phyloP scores from a whole-genome alignment of 305 asterid species.

The Ilex paraguariensis region DNA sequence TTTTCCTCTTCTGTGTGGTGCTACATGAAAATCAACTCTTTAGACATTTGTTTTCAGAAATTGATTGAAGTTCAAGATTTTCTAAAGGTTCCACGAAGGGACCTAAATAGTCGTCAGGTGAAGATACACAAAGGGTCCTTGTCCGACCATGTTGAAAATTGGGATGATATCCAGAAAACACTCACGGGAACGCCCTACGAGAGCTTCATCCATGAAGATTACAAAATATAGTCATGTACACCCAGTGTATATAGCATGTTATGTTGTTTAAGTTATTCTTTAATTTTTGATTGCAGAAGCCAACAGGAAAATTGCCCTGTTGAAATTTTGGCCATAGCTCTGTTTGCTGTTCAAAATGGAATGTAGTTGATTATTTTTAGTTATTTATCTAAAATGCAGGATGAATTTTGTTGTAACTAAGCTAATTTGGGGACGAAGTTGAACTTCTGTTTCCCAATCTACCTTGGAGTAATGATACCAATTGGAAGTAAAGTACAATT shows the following conservation, averaged over 20 bases:
- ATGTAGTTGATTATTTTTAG: too few species aligned
- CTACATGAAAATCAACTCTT: too few species aligned
- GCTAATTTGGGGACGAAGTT: too few species aligned
- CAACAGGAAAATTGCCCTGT: slow-evolving; percentile 27
- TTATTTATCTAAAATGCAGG: too few species aligned
- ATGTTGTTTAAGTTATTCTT: slow-evolving; percentile 30
- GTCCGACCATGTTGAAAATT: slow-evolving; percentile 74
- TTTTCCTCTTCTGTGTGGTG: too few species aligned
- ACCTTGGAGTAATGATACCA: too few species aligned
- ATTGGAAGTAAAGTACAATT: too few species aligned
- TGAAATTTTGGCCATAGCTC: slow-evolving; percentile 29
- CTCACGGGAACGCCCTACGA: slow-evolving; percentile 75
- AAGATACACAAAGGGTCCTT: slow-evolving; percentile 84
- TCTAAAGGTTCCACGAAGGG: slow-evolving; percentile 59
- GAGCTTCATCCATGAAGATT: slow-evolving; percentile 56
- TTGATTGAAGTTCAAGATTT: slow-evolving; percentile 73
- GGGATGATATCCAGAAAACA: slow-evolving; percentile 68
- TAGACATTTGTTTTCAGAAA: slow-evolving; percentile 32
- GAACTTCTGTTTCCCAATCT: too few species aligned
- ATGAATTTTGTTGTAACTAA: too few species aligned
- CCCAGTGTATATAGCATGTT: slow-evolving; percentile 26
- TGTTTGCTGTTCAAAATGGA: too few species aligned
- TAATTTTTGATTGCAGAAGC: slow-evolving; percentile 35
- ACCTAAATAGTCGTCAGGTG: slow-evolving; percentile 72
- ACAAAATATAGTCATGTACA: slow-evolving; percentile 36